phyloP scores from a whole-genome alignment of 1,139 yeast species.

The Trichomonascaceae sp. region DNA sequence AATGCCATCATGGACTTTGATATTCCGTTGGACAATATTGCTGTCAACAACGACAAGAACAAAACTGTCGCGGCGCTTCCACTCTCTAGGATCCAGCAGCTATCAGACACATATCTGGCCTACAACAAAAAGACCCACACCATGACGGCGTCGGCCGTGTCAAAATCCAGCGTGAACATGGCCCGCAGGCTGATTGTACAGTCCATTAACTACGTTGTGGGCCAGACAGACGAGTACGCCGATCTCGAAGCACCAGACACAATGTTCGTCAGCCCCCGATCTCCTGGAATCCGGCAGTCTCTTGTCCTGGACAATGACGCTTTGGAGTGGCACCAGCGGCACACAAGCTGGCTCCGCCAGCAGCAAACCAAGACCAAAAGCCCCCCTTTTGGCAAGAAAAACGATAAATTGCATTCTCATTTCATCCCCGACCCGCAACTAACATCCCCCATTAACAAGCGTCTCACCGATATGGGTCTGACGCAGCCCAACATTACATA shows the following conservation, averaged over 20 bases:
- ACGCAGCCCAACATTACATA: slow-evolving; percentile 5
- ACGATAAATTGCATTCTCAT: no score
- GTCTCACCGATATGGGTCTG: not conserved
- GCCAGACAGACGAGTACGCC: slow-evolving; percentile 10
- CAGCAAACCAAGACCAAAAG: slow-evolving; percentile 4
- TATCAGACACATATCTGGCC: slow-evolving; percentile 21
- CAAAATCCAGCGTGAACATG: slow-evolving; percentile 9
- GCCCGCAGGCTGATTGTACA: slow-evolving; percentile 18
- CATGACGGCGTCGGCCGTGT: slow-evolving; percentile 15
- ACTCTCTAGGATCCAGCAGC: slow-evolving; percentile 15
- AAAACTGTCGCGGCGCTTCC: not conserved
- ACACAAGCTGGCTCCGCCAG: slow-evolving; percentile 19
- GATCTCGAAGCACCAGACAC: slow-evolving; percentile 9
- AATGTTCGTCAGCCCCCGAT: slow-evolving; percentile 4
- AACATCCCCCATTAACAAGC: not conserved
- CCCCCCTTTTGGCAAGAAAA: not conserved
- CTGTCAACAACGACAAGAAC: no score
- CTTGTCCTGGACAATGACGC: slow-evolving; percentile 21
- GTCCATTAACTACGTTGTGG: slow-evolving; percentile 12
- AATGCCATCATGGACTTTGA: slow-evolving; percentile 15
- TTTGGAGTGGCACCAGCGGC: slow-evolving; percentile 21
- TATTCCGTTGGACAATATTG: slow-evolving; percentile 13
- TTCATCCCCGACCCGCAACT: no score
- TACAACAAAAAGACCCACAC: slow-evolving; percentile 9
- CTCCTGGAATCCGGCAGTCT: slow-evolving; percentile 3